These are phyloP conservation scores for Pseudonectria buxi DNA, from an alignment of 2,329 filamentous ascomycete species.

Conservation along the genomic window DNA sequence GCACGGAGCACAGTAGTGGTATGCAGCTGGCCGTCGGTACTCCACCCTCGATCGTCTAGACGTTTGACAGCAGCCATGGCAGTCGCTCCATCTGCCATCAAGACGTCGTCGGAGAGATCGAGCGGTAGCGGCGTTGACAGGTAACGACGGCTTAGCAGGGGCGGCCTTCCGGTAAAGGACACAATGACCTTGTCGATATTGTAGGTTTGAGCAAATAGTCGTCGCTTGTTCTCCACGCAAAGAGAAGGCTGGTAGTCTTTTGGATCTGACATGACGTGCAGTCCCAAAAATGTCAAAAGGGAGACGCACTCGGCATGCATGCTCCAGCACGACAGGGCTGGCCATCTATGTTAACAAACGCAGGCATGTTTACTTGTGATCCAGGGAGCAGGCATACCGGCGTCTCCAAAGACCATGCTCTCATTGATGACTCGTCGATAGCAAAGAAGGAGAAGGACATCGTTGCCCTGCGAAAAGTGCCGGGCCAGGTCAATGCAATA, in stretches of 20 bases:
- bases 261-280: constrained; percentile 22
- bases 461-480: constrained; percentile 25
- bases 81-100: constrained; percentile 35
- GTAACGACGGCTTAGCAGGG: constrained; percentile 45
- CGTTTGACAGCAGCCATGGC: constrained; percentile 11
- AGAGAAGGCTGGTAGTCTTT: constrained; percentile 26
- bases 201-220: constrained; percentile 31
- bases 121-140: constrained; percentile 46
- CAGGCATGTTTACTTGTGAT: too few relatives aligned
- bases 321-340: constrained; percentile 33
- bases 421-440: constrained; percentile 29
- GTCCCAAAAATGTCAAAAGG: constrained; percentile 29
- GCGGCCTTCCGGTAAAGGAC: constrained; percentile 49
- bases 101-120: constrained; percentile 44
- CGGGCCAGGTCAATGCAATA: constrained; percentile 29
- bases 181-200: constrained; percentile 43
- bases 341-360: neutral
- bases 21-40: constrained; percentile 35
- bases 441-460: constrained; percentile 31
- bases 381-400: constrained; percentile 23
- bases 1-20: constrained; percentile 40
- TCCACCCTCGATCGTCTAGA: constrained; percentile 47
- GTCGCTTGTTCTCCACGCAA: constrained; percentile 26
- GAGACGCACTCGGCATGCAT: constrained; percentile 31
- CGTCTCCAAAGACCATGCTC: constrained; percentile 34